Evolutionary conservation across 768 basidiomycete species (phyloP).

Genomic region (Boletus pseudo-olivaceus): DNA sequence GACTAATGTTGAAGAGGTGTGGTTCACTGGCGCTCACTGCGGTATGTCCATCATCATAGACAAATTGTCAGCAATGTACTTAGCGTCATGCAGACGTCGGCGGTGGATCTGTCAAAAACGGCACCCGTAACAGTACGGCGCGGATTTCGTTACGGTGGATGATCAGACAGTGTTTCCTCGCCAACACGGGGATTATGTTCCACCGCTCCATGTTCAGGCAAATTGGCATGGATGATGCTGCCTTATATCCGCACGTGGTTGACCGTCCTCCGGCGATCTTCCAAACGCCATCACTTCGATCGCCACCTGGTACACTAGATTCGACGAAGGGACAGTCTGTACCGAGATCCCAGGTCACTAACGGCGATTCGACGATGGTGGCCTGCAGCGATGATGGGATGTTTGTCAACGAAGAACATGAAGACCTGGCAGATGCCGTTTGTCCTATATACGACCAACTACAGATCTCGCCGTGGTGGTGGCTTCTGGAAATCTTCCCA

Average conservation of each 20-base stretch:
- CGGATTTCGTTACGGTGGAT: conserved; percentile 78
- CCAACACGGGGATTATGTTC: conserved; percentile 59
- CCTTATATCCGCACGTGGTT: conserved; percentile 43
- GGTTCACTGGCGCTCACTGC: conserved; percentile 75
- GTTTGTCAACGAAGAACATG: conserved; percentile 51
- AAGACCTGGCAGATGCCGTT: conserved; percentile 59
- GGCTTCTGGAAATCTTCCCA: conserved; percentile 60
- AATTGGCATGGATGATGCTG: conserved; percentile 46
- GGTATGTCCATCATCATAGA: conserved; percentile 39
- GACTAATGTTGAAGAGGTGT: conserved; percentile 73
- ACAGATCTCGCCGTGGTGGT: conserved; percentile 47
- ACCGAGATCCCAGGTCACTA: conserved; percentile 9
- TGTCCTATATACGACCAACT: conserved; percentile 57
- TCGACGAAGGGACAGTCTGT: conserved; percentile 8
- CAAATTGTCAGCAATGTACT: background rate
- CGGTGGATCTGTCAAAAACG: conserved; percentile 63
- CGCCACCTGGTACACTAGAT: conserved; percentile 10
- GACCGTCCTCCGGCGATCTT: conserved; percentile 39
- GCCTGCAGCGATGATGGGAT: conserved; percentile 17
- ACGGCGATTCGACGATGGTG: conserved; percentile 9
- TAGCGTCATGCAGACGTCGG: conserved; percentile 56
- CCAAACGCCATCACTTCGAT: conserved; percentile 17
- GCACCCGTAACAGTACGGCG: conserved; percentile 54
- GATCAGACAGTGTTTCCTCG: conserved; percentile 62
- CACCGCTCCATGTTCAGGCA: conserved; percentile 38